Conservation (phyloP, 2,329 filamentous ascomycete species). For the Beauveria sp. region DNA sequence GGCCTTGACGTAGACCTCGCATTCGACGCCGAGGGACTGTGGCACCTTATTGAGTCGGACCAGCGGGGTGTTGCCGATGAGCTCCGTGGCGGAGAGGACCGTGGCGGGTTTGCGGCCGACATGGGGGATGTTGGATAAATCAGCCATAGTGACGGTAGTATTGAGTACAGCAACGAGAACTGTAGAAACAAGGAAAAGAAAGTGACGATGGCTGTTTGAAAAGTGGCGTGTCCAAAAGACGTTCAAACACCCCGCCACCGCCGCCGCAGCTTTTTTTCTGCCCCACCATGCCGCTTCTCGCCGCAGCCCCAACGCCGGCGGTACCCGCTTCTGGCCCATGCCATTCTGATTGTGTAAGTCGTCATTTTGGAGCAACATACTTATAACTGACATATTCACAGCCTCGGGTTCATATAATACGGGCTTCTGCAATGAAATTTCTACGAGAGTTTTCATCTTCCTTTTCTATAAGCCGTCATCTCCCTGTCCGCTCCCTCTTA, state of each 20-base stretch:
- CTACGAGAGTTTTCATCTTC: too few relatives aligned
- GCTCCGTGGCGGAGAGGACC: constrained; percentile 63
- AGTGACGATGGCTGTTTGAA: not conserved
- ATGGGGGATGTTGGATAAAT: constrained; percentile 21
- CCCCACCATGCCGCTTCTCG: constrained; percentile 6
- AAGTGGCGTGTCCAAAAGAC: not conserved
- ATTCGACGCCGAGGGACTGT: constrained; percentile 80
- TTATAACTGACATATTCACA: too few relatives aligned
- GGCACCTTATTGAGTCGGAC: constrained; percentile 91
- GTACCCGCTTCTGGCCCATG: constrained; percentile 3
- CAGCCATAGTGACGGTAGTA: not conserved
- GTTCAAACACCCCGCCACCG: constrained; percentile 1
- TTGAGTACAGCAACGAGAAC: not conserved
- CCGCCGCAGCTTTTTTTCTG: not conserved
- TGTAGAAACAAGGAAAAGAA: not conserved
- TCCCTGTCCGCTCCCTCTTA: too few relatives aligned
- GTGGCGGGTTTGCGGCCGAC: constrained; percentile 27
- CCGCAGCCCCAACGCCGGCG: constrained; percentile 3
- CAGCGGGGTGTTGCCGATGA: constrained; percentile 94
- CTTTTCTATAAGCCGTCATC: too few relatives aligned
- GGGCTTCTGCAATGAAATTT: too few relatives aligned
- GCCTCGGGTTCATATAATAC: too few relatives aligned
- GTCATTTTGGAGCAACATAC: not conserved
- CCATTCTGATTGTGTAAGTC: not conserved
- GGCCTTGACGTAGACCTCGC: constrained; percentile 82